A percentile compares a stretch with the other conserved stretches of the same genome.
Conservation (phyloP, 2,329 filamentous ascomycete genomes). For the Hypoxylon rubiginosum region DNA sequence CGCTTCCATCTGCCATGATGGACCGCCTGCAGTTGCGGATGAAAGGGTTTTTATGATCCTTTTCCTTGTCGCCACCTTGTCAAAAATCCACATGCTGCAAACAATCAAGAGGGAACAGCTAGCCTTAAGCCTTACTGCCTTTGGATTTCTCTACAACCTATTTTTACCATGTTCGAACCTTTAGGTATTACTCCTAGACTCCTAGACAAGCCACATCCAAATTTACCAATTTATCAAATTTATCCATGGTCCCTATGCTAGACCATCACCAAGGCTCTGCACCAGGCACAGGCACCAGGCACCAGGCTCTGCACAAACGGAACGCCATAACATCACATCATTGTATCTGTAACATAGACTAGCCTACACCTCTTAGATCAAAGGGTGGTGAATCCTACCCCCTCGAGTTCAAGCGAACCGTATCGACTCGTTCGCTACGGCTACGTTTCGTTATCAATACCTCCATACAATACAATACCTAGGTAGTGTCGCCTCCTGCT, state of each 20-base stretch:
- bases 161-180: neutral
- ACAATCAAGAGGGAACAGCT: neutral
- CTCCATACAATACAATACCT: slow-evolving; percentile 3
- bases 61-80: slow-evolving; percentile 8
- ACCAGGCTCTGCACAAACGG: slow-evolving; percentile 1
- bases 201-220: neutral
- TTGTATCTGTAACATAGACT: slow-evolving; percentile 33
- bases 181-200: neutral
- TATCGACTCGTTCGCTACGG: neutral
- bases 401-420: slow-evolving; percentile 2
- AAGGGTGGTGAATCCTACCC: slow-evolving; percentile 15
- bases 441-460: too few species aligned
- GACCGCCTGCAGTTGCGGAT: slow-evolving; percentile 3
- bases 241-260: neutral
- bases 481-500: slow-evolving; percentile 24
- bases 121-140: neutral
- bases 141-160: neutral
- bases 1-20: too few species aligned
- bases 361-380: neutral
- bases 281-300: too few species aligned
- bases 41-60: slow-evolving; percentile 9
- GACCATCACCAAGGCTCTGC: too few species aligned
- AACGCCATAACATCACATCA: slow-evolving; percentile 1
- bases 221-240: too few species aligned
- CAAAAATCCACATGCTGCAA: slow-evolving; percentile 6